A percentile compares a stretch with the other conserved stretches of the same genome.
phyloP scores from a whole-genome alignment of 2,329 filamentous ascomycete genomes.

The Cryphonectria nitschkei region DNA sequence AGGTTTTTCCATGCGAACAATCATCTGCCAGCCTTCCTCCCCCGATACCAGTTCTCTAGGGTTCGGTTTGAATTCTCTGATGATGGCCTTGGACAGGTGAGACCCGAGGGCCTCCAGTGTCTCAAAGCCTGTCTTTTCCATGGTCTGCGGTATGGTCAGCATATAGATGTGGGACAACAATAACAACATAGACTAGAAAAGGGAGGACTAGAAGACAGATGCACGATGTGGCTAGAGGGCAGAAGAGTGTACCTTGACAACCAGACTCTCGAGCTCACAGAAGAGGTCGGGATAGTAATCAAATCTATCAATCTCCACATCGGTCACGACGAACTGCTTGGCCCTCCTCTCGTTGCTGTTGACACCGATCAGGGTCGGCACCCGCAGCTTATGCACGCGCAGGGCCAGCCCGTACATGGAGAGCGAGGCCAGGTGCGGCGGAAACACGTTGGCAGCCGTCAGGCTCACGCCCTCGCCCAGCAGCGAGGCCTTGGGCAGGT shows the following conservation, averaged over 20 bases:
- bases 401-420: conserved; percentile 43
- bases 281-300: conserved; percentile 53
- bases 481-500: conserved; percentile 70
- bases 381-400: conserved; percentile 58
- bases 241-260: conserved; percentile 58
- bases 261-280: conserved; percentile 57
- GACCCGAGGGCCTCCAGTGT: conserved; percentile 65
- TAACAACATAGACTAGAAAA: conserved; percentile 9
- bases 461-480: conserved; percentile 64
- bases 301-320: conserved; percentile 63
- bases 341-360: conserved; percentile 70
- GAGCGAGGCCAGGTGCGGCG: conserved; percentile 30
- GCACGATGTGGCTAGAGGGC: conserved; percentile 7
- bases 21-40: conserved; percentile 55
- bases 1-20: conserved; percentile 70
- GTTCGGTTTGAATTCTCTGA: conserved; percentile 45
- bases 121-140: conserved; percentile 61
- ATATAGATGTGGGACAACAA: conserved; percentile 9
- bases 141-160: conserved; percentile 44
- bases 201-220: conserved; percentile 4
- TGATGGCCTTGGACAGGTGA: conserved; percentile 50
- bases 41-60: conserved; percentile 37
- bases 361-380: conserved; percentile 73
- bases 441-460: conserved; percentile 49
- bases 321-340: conserved; percentile 69